Base-by-base conservation (phyloP, 1,139 yeast genomes). In the Petasospora rhodanensis region DNA sequence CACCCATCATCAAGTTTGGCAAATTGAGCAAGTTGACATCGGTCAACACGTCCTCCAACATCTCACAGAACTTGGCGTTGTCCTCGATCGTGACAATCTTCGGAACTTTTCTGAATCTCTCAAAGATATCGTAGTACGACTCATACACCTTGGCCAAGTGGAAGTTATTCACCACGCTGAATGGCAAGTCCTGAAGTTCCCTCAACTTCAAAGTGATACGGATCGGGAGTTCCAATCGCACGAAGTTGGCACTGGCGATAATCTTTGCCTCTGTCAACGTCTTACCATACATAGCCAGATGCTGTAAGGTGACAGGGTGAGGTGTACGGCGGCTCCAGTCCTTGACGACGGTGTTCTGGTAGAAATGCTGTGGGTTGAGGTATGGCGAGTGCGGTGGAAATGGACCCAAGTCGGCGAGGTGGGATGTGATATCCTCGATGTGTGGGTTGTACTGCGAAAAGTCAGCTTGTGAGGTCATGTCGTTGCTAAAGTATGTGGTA, bases 1-100 rank as follows among this genome's bases (percentile, higher is more conserved):
- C 87, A 3, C 96, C 97, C 89, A 86, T 84, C 69, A 89, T 82
- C 42, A 89, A 65, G 54, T 87, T 91, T 1, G 96, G 91, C 40
- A 89, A 66, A 46, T 86, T 84, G 39, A 79, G 65, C 30, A 85
- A 68, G 59, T 89, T 95, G 49, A 77, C 81, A 55, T 82, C 89
- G 14, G 68, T 66, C 45, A 89, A 62, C 43, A 87, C 70, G 19
- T 69, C 64, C 21, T 74, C 68, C 37, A 87, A 64, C 26, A 76
- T 68, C 22, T 63, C 62, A 52, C 95, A 81, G 54, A 89, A 87
- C 46, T 62, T 59, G 23, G 75, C 79, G 53, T 89, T 89, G 35
- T 86, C 94, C 27, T 79, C 77, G 31, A 86, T 56, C 1, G 79
- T 73, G 18, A 68, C 66, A 44, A 89, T 80, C 24, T 70, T 60